phyloP scores from a whole-genome alignment of 345 rosid genomes.

The Clausena lansium region DNA sequence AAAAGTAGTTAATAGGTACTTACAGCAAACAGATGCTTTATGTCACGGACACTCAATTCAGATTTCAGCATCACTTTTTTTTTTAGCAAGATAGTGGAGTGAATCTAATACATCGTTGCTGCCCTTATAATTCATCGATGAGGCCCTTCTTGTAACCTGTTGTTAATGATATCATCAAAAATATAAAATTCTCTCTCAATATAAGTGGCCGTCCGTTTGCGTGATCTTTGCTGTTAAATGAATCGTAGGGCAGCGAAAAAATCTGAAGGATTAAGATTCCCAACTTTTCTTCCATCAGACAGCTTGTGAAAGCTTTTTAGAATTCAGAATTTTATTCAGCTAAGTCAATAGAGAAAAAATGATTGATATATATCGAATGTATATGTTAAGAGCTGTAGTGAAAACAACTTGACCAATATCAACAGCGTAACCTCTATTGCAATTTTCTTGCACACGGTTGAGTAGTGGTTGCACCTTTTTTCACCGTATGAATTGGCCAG shows the following conservation, averaged over 20 bases:
- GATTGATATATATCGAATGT: constrained; percentile 26
- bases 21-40: constrained; percentile 35
- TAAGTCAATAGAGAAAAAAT: constrained; percentile 27
- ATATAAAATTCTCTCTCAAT: neutral
- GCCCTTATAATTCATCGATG: neutral
- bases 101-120: constrained; percentile 37
- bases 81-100: constrained; percentile 24
- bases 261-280: constrained; percentile 15
- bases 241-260: constrained; percentile 16
- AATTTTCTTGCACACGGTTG: neutral
- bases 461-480: constrained; percentile 19
- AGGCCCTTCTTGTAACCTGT: neutral
- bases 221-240: too few species aligned
- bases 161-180: constrained; percentile 5
- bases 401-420: constrained; percentile 21
- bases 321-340: neutral
- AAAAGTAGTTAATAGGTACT: neutral
- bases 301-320: too few species aligned
- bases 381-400: constrained; percentile 20
- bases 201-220: too few species aligned
- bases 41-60: constrained; percentile 9
- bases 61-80: neutral
- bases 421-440: neutral
- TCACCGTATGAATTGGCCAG: constrained; percentile 15
- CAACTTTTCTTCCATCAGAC: neutral